Evolutionary conservation across 2,329 filamentous ascomycete species (phyloP).

Genomic region (Neophaeococcomyces mojaviensis): DNA sequence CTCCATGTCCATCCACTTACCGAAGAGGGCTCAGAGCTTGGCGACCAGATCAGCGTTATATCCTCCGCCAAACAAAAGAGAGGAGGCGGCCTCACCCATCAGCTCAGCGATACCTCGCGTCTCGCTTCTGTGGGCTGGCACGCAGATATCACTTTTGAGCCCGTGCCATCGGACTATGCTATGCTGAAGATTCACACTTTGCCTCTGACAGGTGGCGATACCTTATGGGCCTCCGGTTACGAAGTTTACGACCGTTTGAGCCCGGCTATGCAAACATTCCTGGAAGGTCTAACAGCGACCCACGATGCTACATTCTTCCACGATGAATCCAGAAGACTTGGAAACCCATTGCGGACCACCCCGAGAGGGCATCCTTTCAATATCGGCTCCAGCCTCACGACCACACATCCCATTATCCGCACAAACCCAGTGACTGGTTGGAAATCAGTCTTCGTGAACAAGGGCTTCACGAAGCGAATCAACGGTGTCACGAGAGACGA

Average conservation of each 20-base stretch:
- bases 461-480: constrained; percentile 34
- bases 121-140: constrained; percentile 45
- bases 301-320: constrained; percentile 46
- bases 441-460: constrained; percentile 49
- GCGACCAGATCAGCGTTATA: constrained; percentile 57
- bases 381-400: constrained; percentile 42
- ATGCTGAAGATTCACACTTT: constrained; percentile 51
- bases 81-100: constrained; percentile 29
- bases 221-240: constrained; percentile 61
- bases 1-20: constrained; percentile 56
- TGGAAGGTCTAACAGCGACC: constrained; percentile 52
- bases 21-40: constrained; percentile 48
- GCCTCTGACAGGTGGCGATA: constrained; percentile 50
- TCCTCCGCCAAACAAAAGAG: constrained; percentile 50
- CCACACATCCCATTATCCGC: constrained; percentile 50
- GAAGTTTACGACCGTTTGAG: constrained; percentile 57
- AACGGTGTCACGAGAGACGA: constrained; percentile 40
- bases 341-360: constrained; percentile 32
- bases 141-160: constrained; percentile 60
- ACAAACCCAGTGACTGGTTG: constrained; percentile 59
- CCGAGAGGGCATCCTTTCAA: constrained; percentile 49
- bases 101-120: constrained; percentile 30
- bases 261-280: constrained; percentile 47
- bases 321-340: constrained; percentile 34
- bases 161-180: constrained; percentile 56